Evolutionary conservation across 345 rosid genomes (phyloP), one percentile per base, ranked within the genome.

Genomic region (Populus euphratica): DNA sequence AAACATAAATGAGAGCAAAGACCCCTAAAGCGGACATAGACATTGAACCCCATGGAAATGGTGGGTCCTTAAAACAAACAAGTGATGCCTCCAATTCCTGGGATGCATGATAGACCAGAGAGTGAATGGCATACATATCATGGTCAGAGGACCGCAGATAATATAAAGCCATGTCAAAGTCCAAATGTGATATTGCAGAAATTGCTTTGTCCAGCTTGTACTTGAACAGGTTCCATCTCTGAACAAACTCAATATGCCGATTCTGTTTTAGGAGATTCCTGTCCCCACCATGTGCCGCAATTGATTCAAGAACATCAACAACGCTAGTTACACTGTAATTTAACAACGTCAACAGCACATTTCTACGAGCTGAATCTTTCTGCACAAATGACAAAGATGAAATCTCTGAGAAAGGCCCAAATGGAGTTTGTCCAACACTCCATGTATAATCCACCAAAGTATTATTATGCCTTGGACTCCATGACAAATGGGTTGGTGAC

Each of bases 351-450:
- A 96, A 74, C 17, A 96, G 86, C 31, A 91, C 86, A 81, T 92
- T 94, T 73, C 98, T 96, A 70, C 90, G 85, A 27, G 97, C 97
- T 54, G 99, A 97, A 79, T 96, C 99, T 86, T 87, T 92, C 89
- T 96, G 99, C 78, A 91, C 95, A 59, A 96, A 96, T 1, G 98
- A 91, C 65, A 96, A 82, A 17, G 99, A 86, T 0, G 89, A 86
- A 63, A 81, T 76, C 85, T 94, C 94, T 1, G 98, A 96, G 84
- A 96, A 96, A 5, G 99, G 99, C 50, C 99, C 99, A 61, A 96
- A 96, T 18, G 99, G 99, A 31, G 99, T 96, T 77, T 96, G 93
- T 68, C 99, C 99, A 8, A 96, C 85, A 74, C 98, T 93, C 99
- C 99, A 96, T 2, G 99, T 91, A 83, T 96, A 96, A 83, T 96